phyloP scores from a whole-genome alignment of 2,329 filamentous ascomycete genomes.

The Canariomyces notabilis region DNA sequence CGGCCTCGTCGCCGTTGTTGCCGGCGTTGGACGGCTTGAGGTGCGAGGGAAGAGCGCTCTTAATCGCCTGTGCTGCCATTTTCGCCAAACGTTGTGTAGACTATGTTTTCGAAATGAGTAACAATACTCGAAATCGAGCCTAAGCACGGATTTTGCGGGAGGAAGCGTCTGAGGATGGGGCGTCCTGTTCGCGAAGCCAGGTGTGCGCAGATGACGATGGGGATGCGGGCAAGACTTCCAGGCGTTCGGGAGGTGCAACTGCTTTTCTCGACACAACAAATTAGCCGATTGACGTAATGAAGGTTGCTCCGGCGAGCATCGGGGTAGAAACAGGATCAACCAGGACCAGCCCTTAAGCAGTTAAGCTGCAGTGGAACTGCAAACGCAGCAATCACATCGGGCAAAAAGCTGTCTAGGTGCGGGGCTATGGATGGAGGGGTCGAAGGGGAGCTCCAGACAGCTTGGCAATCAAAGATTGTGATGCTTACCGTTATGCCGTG shows the following conservation, averaged over 20 bases:
- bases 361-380: conserved; percentile 21
- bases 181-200: conserved; percentile 1
- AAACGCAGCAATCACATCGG: conserved; percentile 19
- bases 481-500: conserved; percentile 5
- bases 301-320: conserved; percentile 7
- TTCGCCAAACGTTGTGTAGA: conserved; percentile 17
- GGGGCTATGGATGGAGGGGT: conserved; percentile 10
- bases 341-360: conserved; percentile 18
- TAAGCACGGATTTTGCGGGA: too few relatives aligned
- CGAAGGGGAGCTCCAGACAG: conserved; percentile 16
- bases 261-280: conserved; percentile 15
- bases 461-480: too few relatives aligned
- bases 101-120: conserved; percentile 9
- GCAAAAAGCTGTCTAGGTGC: conserved; percentile 14
- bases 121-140: not conserved
- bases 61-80: conserved; percentile 64
- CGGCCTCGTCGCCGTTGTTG: conserved; percentile 41
- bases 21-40: conserved; percentile 58
- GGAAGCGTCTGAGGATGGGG: too few relatives aligned
- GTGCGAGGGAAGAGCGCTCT: conserved; percentile 76
- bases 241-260: conserved; percentile 11
- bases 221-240: conserved; percentile 8
- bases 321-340: conserved; percentile 12
- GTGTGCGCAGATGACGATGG: conserved; percentile 2
- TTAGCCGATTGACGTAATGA: conserved; percentile 29